A percentile compares a stretch with the other conserved stretches of the same genome.
These are phyloP conservation scores for Potentilla sterilis DNA, from an alignment of 306 rosid genomes.

Conservation along the genomic window DNA sequence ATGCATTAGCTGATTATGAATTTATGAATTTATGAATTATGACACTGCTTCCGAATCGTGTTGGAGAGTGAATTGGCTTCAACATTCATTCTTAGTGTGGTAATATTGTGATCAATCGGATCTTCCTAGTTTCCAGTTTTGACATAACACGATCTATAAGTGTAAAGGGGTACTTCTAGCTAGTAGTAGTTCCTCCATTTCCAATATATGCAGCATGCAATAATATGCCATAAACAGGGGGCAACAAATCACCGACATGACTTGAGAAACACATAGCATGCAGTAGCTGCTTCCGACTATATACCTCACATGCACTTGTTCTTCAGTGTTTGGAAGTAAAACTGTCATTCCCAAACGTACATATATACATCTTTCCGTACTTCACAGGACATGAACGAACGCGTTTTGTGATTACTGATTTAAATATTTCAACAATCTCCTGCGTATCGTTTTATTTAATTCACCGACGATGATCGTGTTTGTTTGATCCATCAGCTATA, in stretches of 20 bases:
- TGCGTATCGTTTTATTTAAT: neutral
- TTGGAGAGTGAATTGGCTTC: neutral
- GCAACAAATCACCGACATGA: slow-evolving; percentile 28
- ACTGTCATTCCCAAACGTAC: slow-evolving; percentile 8
- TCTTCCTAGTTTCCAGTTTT: neutral
- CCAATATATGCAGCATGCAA: neutral
- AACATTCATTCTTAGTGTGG: neutral
- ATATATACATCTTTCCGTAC: slow-evolving; percentile 10
- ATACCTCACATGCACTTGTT: slow-evolving; percentile 30
- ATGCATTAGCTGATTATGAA: neutral
- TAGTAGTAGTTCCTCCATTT: neutral
- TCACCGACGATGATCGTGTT: slow-evolving; percentile 10
- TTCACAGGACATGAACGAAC: slow-evolving; percentile 23
- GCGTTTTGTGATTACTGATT: slow-evolving; percentile 19
- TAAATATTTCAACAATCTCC: neutral
- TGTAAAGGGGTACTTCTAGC: neutral
- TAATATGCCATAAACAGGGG: neutral
- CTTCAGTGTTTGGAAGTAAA: neutral
- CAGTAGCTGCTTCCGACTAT: neutral
- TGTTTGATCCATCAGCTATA: neutral
- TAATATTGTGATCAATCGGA: neutral
- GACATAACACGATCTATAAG: too few species aligned
- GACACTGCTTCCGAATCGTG: neutral
- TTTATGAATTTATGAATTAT: too few species aligned
- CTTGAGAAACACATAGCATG: slow-evolving; percentile 7